Conservation (phyloP, 495 filamentous ascomycete genomes). For the Penicillium dipodomyicola region DNA sequence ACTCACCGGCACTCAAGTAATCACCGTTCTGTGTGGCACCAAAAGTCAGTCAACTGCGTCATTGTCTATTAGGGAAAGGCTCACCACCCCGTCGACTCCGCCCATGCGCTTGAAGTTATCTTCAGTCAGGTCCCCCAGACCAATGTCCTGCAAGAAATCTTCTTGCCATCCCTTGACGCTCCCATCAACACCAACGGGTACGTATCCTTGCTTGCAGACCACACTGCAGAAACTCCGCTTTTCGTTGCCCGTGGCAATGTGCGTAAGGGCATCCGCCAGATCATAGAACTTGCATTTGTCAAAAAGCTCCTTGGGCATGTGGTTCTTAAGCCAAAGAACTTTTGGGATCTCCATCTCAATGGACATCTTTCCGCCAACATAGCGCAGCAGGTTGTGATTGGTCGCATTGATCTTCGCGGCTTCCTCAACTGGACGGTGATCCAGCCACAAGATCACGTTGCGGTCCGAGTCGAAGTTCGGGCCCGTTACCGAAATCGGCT, state of each 20-base stretch:
- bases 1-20: constrained; percentile 85
- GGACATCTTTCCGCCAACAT: constrained; percentile 95
- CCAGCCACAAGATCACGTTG: constrained; percentile 90
- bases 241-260: constrained; percentile 92
- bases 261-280: constrained; percentile 86
- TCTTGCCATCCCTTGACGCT: constrained; percentile 98
- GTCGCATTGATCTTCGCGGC: constrained; percentile 89
- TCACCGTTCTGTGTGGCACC: constrained; percentile 68
- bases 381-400: constrained; percentile 85
- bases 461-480: constrained; percentile 83
- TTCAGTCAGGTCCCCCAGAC: constrained; percentile 73
- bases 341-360: constrained; percentile 99
- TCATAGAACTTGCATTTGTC: constrained; percentile 95
- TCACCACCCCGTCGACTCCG: constrained; percentile 90
- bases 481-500: constrained; percentile 83
- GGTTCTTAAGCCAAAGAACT: constrained; percentile 93
- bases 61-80: constrained; percentile 38
- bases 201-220: constrained; percentile 93
- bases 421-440: constrained; percentile 86
- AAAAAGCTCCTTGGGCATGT: constrained; percentile 93
- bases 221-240: constrained; percentile 89
- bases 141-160: constrained; percentile 83
- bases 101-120: constrained; percentile 90
- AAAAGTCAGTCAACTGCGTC: constrained; percentile 12
- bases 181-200: constrained; percentile 92